phyloP scores from a whole-genome alignment of 495 filamentous ascomycete genomes.

The Pseudomonodictys pantanalensis region DNA sequence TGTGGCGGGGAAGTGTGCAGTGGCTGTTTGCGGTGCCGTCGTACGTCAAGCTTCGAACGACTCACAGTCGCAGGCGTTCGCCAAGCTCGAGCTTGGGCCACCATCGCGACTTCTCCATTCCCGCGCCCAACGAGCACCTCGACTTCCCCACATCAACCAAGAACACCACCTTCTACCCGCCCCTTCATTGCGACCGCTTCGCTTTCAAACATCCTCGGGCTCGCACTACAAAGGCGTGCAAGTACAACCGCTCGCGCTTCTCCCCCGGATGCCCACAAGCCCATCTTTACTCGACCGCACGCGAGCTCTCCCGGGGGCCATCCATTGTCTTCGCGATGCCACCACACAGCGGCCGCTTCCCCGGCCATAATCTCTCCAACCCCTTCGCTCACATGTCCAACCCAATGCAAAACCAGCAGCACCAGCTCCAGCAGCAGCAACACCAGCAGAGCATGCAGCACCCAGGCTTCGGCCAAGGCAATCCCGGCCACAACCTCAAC shows the following conservation, averaged over 20 bases:
- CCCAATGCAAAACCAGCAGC: slow-evolving; percentile 36
- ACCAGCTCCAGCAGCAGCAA: slow-evolving; percentile 58
- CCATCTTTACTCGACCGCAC: slow-evolving; percentile 4
- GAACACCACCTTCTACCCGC: too few species aligned
- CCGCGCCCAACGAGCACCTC: too few species aligned
- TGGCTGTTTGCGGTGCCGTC: too few species aligned
- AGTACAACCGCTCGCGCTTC: neutral
- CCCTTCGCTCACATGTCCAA: slow-evolving; percentile 50
- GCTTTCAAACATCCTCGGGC: too few species aligned
- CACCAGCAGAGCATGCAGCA: slow-evolving; percentile 60
- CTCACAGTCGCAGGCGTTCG: too few species aligned
- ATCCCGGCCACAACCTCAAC: slow-evolving; percentile 39
- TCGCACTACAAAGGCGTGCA: too few species aligned
- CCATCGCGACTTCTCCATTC: neutral
- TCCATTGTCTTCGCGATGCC: slow-evolving; percentile 51
- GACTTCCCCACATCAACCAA: too few species aligned
- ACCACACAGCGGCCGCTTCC: slow-evolving; percentile 54
- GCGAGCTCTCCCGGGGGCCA: slow-evolving; percentile 10
- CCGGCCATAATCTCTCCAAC: slow-evolving; percentile 51
- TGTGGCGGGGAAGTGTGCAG: neutral
- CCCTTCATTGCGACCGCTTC: too few species aligned
- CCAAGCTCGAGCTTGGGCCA: slow-evolving; percentile 17
- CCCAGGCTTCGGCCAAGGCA: slow-evolving; percentile 56
- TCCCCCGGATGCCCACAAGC: neutral
- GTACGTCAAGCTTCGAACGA: too few species aligned